These are phyloP conservation scores for Populus euphratica DNA, from an alignment of 345 rosid species.

Conservation along the genomic window DNA sequence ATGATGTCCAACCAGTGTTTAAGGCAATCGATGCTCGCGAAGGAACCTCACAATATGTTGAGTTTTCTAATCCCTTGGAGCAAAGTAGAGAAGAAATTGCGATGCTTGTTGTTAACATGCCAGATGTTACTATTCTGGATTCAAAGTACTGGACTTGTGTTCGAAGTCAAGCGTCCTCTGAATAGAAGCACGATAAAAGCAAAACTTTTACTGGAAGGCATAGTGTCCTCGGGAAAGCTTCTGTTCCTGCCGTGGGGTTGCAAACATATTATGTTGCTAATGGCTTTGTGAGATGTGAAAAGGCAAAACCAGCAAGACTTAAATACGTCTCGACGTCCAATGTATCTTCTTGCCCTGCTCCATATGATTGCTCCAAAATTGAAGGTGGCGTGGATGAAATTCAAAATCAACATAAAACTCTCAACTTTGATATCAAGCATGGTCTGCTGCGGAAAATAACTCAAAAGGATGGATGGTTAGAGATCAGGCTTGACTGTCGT, in stretches of 20 bases:
- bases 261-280: constrained; percentile 77
- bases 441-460: constrained; percentile 67
- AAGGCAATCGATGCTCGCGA: constrained; percentile 60
- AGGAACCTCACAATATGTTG: constrained; percentile 73
- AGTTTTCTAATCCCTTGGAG: constrained; percentile 81
- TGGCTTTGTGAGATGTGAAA: constrained; percentile 77
- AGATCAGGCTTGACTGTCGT: constrained; percentile 93
- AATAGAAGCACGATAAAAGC: constrained; percentile 66
- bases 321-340: constrained; percentile 45
- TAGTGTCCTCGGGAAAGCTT: constrained; percentile 86
- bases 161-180: constrained; percentile 88
- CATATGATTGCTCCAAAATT: constrained; percentile 62
- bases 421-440: constrained; percentile 54
- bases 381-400: constrained; percentile 58
- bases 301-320: constrained; percentile 59
- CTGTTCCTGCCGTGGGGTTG: constrained; percentile 84
- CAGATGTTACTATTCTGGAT: constrained; percentile 77
- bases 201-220: constrained; percentile 78
- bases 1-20: constrained; percentile 78
- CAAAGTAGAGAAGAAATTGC: constrained; percentile 81
- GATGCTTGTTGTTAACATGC: constrained; percentile 61
- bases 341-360: constrained; percentile 63
- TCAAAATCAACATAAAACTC: constrained; percentile 59
- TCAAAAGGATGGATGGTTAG: constrained; percentile 72
- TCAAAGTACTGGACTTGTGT: constrained; percentile 79